These are phyloP conservation scores for Neonectria faginata DNA, from an alignment of 2,329 filamentous ascomycete species.

Conservation along the genomic window DNA sequence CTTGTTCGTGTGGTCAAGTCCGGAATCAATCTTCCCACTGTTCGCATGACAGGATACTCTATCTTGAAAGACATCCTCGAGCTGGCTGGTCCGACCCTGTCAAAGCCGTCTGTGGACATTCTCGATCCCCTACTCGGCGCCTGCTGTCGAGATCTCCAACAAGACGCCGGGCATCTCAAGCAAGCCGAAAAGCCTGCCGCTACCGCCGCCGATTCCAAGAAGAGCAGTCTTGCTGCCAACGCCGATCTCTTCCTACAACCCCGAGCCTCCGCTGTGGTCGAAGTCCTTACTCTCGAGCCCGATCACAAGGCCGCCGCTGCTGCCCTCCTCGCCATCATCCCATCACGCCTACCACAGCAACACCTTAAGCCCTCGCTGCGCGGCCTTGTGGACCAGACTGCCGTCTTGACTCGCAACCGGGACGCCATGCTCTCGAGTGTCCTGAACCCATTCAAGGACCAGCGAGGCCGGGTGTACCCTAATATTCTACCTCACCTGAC, in stretches of 20 bases:
- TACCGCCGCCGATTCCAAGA: constrained; percentile 48
- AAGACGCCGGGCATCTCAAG: constrained; percentile 62
- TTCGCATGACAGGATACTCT: constrained; percentile 72
- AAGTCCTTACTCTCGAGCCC: constrained; percentile 52
- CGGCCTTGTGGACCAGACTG: constrained; percentile 82
- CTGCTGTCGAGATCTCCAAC: constrained; percentile 81
- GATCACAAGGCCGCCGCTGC: constrained; percentile 68
- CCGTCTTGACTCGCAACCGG: constrained; percentile 76
- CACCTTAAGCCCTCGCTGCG: constrained; percentile 78
- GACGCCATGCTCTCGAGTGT: constrained; percentile 84
- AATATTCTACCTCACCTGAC: constrained; percentile 86
- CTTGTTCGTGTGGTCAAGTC: constrained; percentile 76
- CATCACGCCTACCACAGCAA: constrained; percentile 73
- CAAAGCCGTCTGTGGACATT: constrained; percentile 73
- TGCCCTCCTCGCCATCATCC: constrained; percentile 70
- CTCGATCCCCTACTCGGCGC: constrained; percentile 71
- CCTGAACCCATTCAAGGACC: constrained; percentile 77
- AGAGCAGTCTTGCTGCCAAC: constrained; percentile 66
- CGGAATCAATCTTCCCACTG: constrained; percentile 60
- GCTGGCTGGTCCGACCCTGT: constrained; percentile 73
- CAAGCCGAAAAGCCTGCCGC: constrained; percentile 49
- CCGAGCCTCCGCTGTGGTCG: constrained; percentile 48
- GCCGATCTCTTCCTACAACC: constrained; percentile 76
- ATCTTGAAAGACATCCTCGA: constrained; percentile 69
- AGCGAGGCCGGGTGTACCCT: constrained; percentile 72